phyloP scores from a whole-genome alignment of 192 early-diverging fungal species.

The Phlyctochytrium arcticum region DNA sequence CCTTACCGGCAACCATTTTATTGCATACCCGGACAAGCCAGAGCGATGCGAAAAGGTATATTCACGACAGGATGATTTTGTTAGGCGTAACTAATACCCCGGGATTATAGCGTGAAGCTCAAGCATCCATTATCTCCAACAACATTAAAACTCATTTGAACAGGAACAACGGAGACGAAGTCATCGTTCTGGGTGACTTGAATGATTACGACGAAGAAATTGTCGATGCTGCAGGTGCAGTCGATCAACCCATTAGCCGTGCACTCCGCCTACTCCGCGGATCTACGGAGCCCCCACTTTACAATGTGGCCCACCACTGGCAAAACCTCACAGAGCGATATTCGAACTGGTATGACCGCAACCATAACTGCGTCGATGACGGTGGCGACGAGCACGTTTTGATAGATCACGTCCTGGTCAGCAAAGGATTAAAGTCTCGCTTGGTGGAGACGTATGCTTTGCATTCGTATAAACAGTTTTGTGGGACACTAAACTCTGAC shows the following conservation, averaged over 20 bases:
- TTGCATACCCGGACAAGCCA: slow-evolving; percentile 18
- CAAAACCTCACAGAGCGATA: slow-evolving; percentile 7
- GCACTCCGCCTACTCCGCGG: slow-evolving; percentile 1
- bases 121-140: slow-evolving; percentile 2
- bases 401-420: slow-evolving; percentile 23
- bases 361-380: slow-evolving; percentile 8
- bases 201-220: slow-evolving; percentile 20
- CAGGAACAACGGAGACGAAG: neutral
- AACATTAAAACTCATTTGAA: slow-evolving; percentile 1
- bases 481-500: slow-evolving; percentile 15
- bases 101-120: slow-evolving; percentile 12
- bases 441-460: neutral
- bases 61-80: neutral
- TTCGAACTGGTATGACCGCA: slow-evolving; percentile 20
- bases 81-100: neutral
- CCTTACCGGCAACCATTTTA: slow-evolving; percentile 4
- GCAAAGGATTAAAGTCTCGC: slow-evolving; percentile 2
- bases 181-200: slow-evolving; percentile 17
- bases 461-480: slow-evolving; percentile 13
- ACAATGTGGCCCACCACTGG: slow-evolving; percentile 10
- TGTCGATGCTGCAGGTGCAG: slow-evolving; percentile 11
- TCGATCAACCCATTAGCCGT: slow-evolving; percentile 13
- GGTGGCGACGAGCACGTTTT: slow-evolving; percentile 12
- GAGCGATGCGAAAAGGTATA: slow-evolving; percentile 15
- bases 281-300: slow-evolving; percentile 9